Percentiles rank a stretch among this genome's conserved stretches.
Conservation (phyloP, 2,329 filamentous ascomycete species). For the Aspergillus viridinutans region DNA sequence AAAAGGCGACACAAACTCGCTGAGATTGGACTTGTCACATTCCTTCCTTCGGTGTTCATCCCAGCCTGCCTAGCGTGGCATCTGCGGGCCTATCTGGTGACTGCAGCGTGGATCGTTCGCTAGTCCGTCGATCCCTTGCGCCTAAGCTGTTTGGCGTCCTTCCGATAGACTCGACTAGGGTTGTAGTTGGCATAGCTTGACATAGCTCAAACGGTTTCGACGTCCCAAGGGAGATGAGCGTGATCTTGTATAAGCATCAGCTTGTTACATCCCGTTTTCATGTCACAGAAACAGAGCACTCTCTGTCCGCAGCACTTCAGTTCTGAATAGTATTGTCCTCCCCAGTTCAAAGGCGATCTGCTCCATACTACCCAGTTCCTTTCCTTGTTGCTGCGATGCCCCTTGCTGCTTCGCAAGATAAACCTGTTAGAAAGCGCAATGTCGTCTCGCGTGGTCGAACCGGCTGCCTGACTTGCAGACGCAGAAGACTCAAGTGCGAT, state of each 20-base stretch:
- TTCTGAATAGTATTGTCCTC: not conserved
- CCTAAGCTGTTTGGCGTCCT: not conserved
- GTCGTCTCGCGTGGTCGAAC: conserved; percentile 15
- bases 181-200: not conserved
- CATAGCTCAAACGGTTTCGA: not conserved
- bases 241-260: not conserved
- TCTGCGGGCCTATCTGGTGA: not conserved
- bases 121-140: conserved; percentile 2
- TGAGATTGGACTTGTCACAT: not conserved
- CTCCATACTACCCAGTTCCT: not conserved
- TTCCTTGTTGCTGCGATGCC: not conserved
- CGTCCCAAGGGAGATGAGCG: not conserved
- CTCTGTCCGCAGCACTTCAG: not conserved
- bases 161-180: not conserved
- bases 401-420: not conserved
- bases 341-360: not conserved
- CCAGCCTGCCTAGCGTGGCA: not conserved
- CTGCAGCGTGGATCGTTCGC: not conserved
- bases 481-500: conserved; percentile 11
- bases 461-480: conserved; percentile 14
- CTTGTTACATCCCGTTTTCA: not conserved
- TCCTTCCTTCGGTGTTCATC: not conserved
- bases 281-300: not conserved
- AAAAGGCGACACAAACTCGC: not conserved
- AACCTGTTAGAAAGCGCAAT: conserved; percentile 11